phyloP scores from a whole-genome alignment of 179 eudicot species.

The Gypsophila paniculata region DNA sequence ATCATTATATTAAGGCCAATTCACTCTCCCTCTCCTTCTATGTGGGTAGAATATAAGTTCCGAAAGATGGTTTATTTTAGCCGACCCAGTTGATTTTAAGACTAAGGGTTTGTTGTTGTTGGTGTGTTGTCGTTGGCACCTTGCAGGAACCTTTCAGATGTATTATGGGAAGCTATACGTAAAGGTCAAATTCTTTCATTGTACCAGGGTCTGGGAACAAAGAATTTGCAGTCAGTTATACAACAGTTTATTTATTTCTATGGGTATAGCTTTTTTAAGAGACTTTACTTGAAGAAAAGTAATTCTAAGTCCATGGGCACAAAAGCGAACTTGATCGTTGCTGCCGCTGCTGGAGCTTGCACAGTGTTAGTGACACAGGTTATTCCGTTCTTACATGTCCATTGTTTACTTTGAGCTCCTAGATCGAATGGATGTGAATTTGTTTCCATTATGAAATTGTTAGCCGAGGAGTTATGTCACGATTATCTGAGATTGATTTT shows the following conservation, averaged over 20 bases:
- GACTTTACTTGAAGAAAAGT: conserved; percentile 62
- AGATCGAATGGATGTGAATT: neutral
- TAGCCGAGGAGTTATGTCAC: neutral
- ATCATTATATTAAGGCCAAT: no score
- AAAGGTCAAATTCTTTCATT: conserved; percentile 58
- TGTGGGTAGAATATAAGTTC: neutral
- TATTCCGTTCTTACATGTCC: conserved; percentile 12
- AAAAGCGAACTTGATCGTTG: conserved; percentile 73
- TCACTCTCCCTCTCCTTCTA: no score
- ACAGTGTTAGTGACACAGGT: conserved; percentile 85
- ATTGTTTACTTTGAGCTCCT: neutral
- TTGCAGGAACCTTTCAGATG: conserved; percentile 77
- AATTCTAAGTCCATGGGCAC: conserved; percentile 73
- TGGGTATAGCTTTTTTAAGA: conserved; percentile 84
- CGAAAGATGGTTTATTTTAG: neutral
- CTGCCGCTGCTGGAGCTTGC: conserved; percentile 92
- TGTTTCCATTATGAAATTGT: neutral
- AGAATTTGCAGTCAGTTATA: conserved; percentile 80
- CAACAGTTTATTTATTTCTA: conserved; percentile 80
- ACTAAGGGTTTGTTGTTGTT: no score
- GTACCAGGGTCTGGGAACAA: conserved; percentile 88
- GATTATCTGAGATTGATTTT: neutral
- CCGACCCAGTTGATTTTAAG: no score
- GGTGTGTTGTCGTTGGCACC: conserved; percentile 11
- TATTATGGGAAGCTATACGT: conserved; percentile 66